Base-by-base conservation (phyloP, 2,329 filamentous ascomycete species). In the Hypoxylon sp. region DNA sequence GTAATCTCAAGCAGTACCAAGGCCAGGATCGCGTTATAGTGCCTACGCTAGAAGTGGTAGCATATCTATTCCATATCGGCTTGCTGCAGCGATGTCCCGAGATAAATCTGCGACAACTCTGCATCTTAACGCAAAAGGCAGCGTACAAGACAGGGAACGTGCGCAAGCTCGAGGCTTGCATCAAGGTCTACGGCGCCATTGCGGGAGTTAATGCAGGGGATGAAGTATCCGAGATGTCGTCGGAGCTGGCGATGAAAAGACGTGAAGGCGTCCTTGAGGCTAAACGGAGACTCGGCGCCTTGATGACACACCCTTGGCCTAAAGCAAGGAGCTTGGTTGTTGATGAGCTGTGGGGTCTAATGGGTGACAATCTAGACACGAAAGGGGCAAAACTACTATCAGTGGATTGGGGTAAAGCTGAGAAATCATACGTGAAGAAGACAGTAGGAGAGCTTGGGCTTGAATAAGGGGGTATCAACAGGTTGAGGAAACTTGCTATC, bases 81-180 rank as follows among this genome's bases (percentile, higher is more conserved):
- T 78, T 85, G 55, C 83, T 86, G 71, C 82, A 80, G 78, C 78
- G 73, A 26, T 82, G 78, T 37, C 39, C 54, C 42, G 58, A 64
- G 71, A 72, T 83, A 14, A 81, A 84, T 70, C 77, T 84, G 76
- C 88, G 88, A 67, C 84, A 79, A 5, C 81, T 97, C 2, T 93
- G 94, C 65, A 83, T 90, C 5, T 83, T 89, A 37, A 88, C 91
- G 3, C 93, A 97, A 75, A 94, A 91, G 79, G 87, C 92, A 0
- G 92, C 94, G 70, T 94, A 92, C 82, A 95, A 94, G 80, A 92
- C 91, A 0, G 89, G 91, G 19, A 96, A 93, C 77, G 88, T 97
- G 47, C 88, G 90, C 55, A 95, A 96, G 78, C 85, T 98, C 1
- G 88, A 93, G 77, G 92, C 93, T 0, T 93, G 92, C 22, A 83